phyloP scores from a whole-genome alignment of 768 basidiomycete genomes.

The Kwoniella dendrophila region DNA sequence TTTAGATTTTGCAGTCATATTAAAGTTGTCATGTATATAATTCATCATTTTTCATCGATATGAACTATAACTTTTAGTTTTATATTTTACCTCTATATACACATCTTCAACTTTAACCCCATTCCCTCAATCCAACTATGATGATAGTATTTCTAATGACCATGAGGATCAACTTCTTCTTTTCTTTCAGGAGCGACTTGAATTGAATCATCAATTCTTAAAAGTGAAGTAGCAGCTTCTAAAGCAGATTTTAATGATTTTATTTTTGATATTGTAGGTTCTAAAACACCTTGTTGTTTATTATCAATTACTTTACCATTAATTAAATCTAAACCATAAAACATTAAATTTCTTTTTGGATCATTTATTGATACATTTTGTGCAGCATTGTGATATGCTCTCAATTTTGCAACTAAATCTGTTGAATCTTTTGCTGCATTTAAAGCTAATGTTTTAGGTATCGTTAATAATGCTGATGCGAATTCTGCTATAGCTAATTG shows the following conservation, averaged over 20 bases:
- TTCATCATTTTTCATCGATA: background rate
- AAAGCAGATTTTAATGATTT: constrained; percentile 96
- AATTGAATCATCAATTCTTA: constrained; percentile 77
- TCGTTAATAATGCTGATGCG: constrained; percentile 84
- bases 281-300: constrained; percentile 85
- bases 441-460: constrained; percentile 94
- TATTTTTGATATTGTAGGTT: constrained; percentile 96
- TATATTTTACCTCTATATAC: background rate
- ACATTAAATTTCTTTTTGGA: constrained; percentile 83
- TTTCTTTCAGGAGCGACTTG: constrained; percentile 52
- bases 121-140: too few species aligned
- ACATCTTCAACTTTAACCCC: background rate
- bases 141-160: constrained; percentile 41
- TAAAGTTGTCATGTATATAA: too few species aligned
- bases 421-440: constrained; percentile 99
- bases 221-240: constrained; percentile 80
- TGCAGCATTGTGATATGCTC: constrained; percentile 94
- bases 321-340: constrained; percentile 91
- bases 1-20: too few species aligned
- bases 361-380: constrained; percentile 89
- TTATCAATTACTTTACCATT: constrained; percentile 96
- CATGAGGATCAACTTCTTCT: constrained; percentile 54
- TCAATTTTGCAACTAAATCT: constrained; percentile 92
- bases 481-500: constrained; percentile 99
- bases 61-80: too few species aligned